Evolutionary conservation across 192 early-diverging fungal species (phyloP).

Genomic region (Coemansia sp.): DNA sequence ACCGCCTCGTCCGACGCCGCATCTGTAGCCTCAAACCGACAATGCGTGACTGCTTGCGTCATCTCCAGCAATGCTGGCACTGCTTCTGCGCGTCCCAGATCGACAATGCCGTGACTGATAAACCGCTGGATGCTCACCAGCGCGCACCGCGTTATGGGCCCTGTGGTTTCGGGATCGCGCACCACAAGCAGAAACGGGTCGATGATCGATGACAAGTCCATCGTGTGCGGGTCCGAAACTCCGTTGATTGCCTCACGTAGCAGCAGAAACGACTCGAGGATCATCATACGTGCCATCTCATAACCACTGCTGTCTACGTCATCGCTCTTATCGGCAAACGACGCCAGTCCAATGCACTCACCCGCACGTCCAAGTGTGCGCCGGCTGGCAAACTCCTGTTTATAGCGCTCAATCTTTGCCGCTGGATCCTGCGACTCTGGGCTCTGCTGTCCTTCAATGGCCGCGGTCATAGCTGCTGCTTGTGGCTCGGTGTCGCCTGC

Average conservation of each 20-base stretch:
- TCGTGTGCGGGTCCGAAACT: slow-evolving; percentile 54
- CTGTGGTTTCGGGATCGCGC: slow-evolving; percentile 88
- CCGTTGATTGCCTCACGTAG: slow-evolving; percentile 48
- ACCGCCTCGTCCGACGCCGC: slow-evolving; percentile 94
- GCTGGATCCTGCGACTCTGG: background rate
- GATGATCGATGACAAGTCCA: slow-evolving; percentile 74
- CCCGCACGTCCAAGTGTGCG: slow-evolving; percentile 48
- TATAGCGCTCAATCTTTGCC: slow-evolving; percentile 21
- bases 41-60: slow-evolving; percentile 84
- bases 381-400: slow-evolving; percentile 36
- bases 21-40: slow-evolving; percentile 95
- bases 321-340: slow-evolving; percentile 35
- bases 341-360: slow-evolving; percentile 42
- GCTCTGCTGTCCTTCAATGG: background rate
- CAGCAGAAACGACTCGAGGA: slow-evolving; percentile 46
- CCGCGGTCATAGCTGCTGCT: background rate
- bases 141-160: slow-evolving; percentile 91
- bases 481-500: background rate
- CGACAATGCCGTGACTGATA: slow-evolving; percentile 76
- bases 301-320: slow-evolving; percentile 32
- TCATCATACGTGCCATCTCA: slow-evolving; percentile 27
- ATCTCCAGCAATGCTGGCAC: slow-evolving; percentile 42
- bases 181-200: slow-evolving; percentile 94
- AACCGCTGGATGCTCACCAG: slow-evolving; percentile 88
- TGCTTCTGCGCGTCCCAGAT: slow-evolving; percentile 23